Evolutionary conservation across 2,329 filamentous ascomycete species (phyloP), one percentile per base, ranked within the genome.

Genomic region (Penicillium oxalicum): DNA sequence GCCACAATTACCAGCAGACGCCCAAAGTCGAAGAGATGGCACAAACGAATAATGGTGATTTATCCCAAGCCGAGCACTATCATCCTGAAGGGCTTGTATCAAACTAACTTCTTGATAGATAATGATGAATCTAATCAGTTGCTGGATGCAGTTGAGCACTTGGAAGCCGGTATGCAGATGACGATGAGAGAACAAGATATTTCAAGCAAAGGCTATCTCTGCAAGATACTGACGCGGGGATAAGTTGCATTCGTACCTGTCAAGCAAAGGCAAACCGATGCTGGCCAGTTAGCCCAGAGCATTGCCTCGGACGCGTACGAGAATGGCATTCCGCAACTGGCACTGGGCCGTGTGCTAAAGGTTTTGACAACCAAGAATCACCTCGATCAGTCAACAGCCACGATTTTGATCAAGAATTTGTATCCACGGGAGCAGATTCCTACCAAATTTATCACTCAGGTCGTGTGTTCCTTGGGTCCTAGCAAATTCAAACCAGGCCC

Each of bases 391-490:
- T 82, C 82, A 27, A 89, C 83, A 56, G 75, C 85, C 27, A 82
- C 79, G 11, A 79, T 76, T 27, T 73, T 94, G 42, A 69, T 89
- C 58, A 87, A 83, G 54, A 87, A 86, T 51, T 72, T 94, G 43
- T 94, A 91, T 66, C 88, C 89, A 2, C 76, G 79, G n/a, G 74
- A 77, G 35, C 76, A 75, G 37, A 77, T 94, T n/a, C 65, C 79
- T 9, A 74, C 78, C 32, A 74, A 80, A 48, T 67, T 82, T 36
- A 73, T 87, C 43, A 74, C 88, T 42, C 82, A 79, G 49, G 70
- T 91, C 8, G 77, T 93, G 24, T 84, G 83, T 45, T 81, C 80
- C 41, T 75, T 95, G n/a, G 88, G 89, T 3, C 84, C 89, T 61
- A 88, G 87, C 60, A 81, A 82, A 63, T 77, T 81, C 47, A 94